Conservation (phyloP, 2,329 filamentous ascomycete genomes). For the Ceratocystis ficicola region DNA sequence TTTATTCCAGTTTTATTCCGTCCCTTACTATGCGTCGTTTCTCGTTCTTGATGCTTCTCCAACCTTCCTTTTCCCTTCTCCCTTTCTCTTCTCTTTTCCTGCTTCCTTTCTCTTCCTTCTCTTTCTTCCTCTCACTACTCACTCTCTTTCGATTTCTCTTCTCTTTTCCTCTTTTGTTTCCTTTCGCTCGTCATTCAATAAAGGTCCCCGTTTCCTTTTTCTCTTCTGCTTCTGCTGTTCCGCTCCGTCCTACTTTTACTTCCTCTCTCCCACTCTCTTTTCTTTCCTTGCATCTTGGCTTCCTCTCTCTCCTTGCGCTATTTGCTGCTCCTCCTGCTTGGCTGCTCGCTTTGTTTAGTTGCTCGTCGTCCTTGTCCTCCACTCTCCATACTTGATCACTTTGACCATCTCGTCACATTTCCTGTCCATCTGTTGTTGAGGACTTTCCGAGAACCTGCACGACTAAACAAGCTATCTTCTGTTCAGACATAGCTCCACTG, state of each 20-base stretch:
- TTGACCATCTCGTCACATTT: conserved; percentile 27
- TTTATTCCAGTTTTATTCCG: conserved; percentile 14
- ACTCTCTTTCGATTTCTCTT: conserved; percentile 24
- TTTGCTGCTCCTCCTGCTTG: conserved; percentile 23
- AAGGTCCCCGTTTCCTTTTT: conserved; percentile 20
- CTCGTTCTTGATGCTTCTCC: conserved; percentile 26
- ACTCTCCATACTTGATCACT: conserved; percentile 23
- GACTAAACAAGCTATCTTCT: neutral
- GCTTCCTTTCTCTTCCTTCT: conserved; percentile 25
- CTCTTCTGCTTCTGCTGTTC: conserved; percentile 14
- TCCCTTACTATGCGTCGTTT: conserved; percentile 23
- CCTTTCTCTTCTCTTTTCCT: conserved; percentile 21
- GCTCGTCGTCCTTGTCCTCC: neutral
- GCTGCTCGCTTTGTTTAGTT: conserved; percentile 25
- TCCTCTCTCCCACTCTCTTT: conserved; percentile 26
- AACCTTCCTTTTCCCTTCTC: conserved; percentile 10
- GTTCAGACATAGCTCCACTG: conserved; percentile 1
- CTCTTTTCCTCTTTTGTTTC: conserved; percentile 25
- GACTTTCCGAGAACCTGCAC: conserved; percentile 22
- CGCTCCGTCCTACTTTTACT: conserved; percentile 23
- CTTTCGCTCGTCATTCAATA: neutral
- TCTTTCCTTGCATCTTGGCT: conserved; percentile 20
- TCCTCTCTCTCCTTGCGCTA: conserved; percentile 24
- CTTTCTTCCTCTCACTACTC: conserved; percentile 18
- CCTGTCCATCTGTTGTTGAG: conserved; percentile 28